phyloP scores from a whole-genome alignment of 83 land plant species.

The Larix sibirica region DNA sequence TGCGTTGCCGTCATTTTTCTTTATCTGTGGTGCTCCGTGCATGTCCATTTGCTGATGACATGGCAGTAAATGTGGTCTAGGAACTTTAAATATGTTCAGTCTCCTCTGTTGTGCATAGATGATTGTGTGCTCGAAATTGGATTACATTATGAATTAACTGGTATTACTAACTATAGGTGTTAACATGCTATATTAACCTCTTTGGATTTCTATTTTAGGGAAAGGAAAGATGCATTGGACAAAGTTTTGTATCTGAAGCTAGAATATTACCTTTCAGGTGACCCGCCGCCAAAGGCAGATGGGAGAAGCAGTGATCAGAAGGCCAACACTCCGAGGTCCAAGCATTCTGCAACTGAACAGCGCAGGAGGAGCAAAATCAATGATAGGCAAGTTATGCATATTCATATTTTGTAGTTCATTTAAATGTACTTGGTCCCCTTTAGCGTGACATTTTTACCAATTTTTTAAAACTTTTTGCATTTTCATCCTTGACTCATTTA shows the following conservation, averaged over 20 bases:
- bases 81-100: too few species aligned
- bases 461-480: background rate
- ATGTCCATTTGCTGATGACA: too few species aligned
- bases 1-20: too few species aligned
- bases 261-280: slow-evolving; percentile 17
- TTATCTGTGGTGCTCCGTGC: too few species aligned
- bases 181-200: background rate
- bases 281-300: slow-evolving; percentile 25
- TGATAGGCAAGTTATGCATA: slow-evolving; percentile 46
- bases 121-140: background rate
- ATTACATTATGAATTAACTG: background rate
- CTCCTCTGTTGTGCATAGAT: too few species aligned
- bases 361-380: slow-evolving; percentile 75
- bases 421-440: background rate
- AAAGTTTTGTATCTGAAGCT: background rate
- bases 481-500: background rate
- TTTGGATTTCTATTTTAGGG: background rate
- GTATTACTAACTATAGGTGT: background rate
- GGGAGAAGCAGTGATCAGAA: slow-evolving; percentile 49
- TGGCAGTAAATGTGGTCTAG: too few species aligned
- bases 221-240: background rate
- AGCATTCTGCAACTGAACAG: slow-evolving; percentile 83
- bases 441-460: background rate
- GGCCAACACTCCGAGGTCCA: slow-evolving; percentile 64
- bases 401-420: too few species aligned